A percentile compares a stretch with the other conserved stretches of the same genome.
phyloP scores from a whole-genome alignment of 352 stramenopile species.

The Phytophthora macrochlamydospora region DNA sequence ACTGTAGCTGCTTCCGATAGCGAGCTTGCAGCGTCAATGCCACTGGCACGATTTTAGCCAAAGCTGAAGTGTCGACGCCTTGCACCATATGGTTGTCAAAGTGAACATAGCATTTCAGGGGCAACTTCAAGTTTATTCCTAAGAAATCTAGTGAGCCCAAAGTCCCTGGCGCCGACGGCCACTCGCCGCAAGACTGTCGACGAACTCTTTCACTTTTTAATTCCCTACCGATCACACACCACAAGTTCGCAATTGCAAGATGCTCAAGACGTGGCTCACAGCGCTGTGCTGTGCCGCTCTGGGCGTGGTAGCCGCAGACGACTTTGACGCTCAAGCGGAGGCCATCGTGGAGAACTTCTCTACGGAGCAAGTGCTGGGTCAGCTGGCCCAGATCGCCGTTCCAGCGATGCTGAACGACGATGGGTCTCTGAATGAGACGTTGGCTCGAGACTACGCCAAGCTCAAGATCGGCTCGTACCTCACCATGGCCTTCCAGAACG shows the following conservation, averaged over 20 bases:
- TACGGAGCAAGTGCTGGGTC: slow-evolving; percentile 52
- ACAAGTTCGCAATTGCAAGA: not conserved
- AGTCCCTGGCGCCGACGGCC: too few species aligned
- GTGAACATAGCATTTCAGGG: too few species aligned
- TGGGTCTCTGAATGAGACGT: slow-evolving; percentile 43
- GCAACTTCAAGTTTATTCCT: not conserved
- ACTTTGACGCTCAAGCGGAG: not conserved
- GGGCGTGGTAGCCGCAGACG: not conserved
- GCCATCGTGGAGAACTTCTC: slow-evolving; percentile 13
- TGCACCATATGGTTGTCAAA: too few species aligned
- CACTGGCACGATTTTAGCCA: too few species aligned
- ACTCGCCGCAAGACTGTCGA: too few species aligned
- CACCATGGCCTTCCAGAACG: slow-evolving; percentile 45
- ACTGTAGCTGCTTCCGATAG: too few species aligned
- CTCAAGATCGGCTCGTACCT: slow-evolving; percentile 85
- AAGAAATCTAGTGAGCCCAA: not conserved
- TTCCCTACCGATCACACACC: not conserved
- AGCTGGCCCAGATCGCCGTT: slow-evolving; percentile 88
- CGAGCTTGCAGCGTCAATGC: too few species aligned
- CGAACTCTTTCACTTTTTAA: not conserved
- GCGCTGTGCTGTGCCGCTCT: not conserved
- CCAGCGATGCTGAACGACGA: slow-evolving; percentile 56
- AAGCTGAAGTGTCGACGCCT: too few species aligned
- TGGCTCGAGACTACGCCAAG: slow-evolving; percentile 57
- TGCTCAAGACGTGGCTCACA: not conserved